Evolutionary conservation across 1,139 yeast species (phyloP), one percentile per base, ranked within the genome.

Genomic region (Blastobotrys malaysiensis): DNA sequence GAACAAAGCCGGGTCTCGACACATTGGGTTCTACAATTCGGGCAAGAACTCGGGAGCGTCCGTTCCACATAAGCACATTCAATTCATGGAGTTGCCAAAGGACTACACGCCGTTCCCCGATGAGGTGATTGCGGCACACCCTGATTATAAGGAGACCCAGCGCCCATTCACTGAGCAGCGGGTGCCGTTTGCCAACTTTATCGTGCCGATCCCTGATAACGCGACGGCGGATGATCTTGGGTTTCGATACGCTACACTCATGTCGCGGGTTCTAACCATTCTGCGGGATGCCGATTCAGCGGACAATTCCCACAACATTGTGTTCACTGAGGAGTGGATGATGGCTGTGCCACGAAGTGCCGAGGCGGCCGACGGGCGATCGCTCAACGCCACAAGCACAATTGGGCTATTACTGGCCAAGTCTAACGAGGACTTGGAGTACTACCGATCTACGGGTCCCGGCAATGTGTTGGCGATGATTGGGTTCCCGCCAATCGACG

Each of bases 31-130:
- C 69, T 93, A 82, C 77, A 93, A 93, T 68, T 84, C 90, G 66
- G 98, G 98, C 3, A 82, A 82, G 22, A 78, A 83, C 63, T 84
- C 95, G 61, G 99, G 98, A 1, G 96, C 97, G 7, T 88, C 97
- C 0, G 95, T 90, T 64, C 86, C 89, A 50, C 99, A 93, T 72
- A 88, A 88, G 65, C 99, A 93, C 71, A 71, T 91, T 57, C 99
- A 93, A 70, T 84, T 91, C 69, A 75, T 93, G 78, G 77, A 82
- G 39, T 72, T 88, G 47, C 95, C 97, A 1, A 68, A 71, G 9
- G 58, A 56, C 16, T 84, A 83, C 65, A 69, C 67, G 1, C 79
- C 88, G 2, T 85, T 79, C 67, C 88, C 90, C 45, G 87, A 83
- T 52, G 63, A 66, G 1, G 68, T 87, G 46, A 76, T 82, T 21